Evolutionary conservation across 139 green algal species (phyloP).

Genomic region (Nannochloris sp.): DNA sequence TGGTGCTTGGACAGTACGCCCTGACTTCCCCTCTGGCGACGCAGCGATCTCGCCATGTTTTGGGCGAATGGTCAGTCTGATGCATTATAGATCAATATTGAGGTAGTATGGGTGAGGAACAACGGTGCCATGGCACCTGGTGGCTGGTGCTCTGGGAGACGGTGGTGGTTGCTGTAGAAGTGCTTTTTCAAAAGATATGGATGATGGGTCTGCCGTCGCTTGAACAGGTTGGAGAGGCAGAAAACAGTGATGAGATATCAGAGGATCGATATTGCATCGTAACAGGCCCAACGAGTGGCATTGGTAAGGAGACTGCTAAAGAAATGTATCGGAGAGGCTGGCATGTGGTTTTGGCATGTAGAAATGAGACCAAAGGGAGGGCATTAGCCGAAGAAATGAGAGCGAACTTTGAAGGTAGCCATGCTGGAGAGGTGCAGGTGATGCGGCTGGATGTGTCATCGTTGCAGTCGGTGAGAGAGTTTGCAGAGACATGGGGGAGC

Average conservation of each 20-base stretch:
- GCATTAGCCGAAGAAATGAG: slow-evolving; percentile 35
- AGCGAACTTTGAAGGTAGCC: slow-evolving; percentile 9
- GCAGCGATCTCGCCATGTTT: too few species aligned
- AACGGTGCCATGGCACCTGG: too few species aligned
- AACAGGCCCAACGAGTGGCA: slow-evolving; percentile 74
- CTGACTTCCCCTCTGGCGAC: too few species aligned
- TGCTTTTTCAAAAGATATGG: slow-evolving; percentile 6
- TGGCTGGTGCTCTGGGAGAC: too few species aligned
- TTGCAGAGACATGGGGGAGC: slow-evolving; percentile 45
- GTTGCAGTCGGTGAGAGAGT: slow-evolving; percentile 60
- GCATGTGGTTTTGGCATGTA: slow-evolving; percentile 67
- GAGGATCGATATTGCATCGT: slow-evolving; percentile 35
- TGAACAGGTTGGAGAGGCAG: slow-evolving; percentile 37
- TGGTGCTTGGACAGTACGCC: too few species aligned
- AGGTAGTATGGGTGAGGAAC: neutral
- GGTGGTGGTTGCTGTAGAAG: too few species aligned
- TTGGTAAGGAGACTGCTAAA: slow-evolving; percentile 58
- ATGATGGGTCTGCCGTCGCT: slow-evolving; percentile 44
- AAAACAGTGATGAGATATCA: slow-evolving; percentile 30
- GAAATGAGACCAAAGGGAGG: slow-evolving; percentile 37
- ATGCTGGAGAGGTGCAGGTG: slow-evolving; percentile 34
- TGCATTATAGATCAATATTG: too few species aligned
- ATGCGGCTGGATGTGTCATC: slow-evolving; percentile 64
- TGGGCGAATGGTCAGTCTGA: too few species aligned
- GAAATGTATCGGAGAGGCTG: slow-evolving; percentile 44